A percentile compares a stretch with the other conserved stretches of the same genome.
These are phyloP conservation scores for Lentinus brumalis DNA, from an alignment of 768 basidiomycete species.

Conservation along the genomic window DNA sequence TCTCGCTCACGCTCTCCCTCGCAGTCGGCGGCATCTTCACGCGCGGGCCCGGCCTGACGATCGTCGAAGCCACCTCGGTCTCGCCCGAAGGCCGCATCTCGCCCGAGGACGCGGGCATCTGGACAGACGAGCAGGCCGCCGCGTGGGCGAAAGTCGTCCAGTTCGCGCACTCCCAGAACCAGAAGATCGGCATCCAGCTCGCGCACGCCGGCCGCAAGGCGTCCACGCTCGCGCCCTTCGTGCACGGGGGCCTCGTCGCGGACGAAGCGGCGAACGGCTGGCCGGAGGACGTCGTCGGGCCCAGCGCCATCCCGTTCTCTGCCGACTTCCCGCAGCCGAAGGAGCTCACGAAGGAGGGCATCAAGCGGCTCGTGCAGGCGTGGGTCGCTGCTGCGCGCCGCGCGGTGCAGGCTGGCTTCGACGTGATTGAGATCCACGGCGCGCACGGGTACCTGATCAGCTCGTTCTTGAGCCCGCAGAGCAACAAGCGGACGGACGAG, in stretches of 20 bases:
- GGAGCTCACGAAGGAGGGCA: conserved; percentile 38
- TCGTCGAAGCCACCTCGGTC: conserved; percentile 68
- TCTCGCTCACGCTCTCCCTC: not conserved
- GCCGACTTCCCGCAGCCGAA: conserved; percentile 37
- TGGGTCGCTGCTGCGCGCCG: conserved; percentile 34
- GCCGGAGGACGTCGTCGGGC: conserved; percentile 27
- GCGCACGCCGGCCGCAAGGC: conserved; percentile 77
- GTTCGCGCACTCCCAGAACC: conserved; percentile 67
- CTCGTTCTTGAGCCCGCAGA: conserved; percentile 41
- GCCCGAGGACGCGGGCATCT: conserved; percentile 59
- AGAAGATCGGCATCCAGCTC: conserved; percentile 72
- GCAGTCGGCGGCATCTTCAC: conserved; percentile 51
- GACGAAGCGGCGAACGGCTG: conserved; percentile 42
- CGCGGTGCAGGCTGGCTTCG: conserved; percentile 37
- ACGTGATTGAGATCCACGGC: conserved; percentile 27
- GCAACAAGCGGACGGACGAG: conserved; percentile 45
- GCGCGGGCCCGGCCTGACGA: conserved; percentile 55
- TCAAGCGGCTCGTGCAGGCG: conserved; percentile 40
- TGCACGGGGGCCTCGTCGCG: conserved; percentile 46
- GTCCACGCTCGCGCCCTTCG: conserved; percentile 61
- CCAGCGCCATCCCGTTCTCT: conserved; percentile 40
- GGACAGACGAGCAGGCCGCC: conserved; percentile 59
- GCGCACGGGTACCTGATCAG: conserved; percentile 28
- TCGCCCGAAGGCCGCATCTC: conserved; percentile 59
- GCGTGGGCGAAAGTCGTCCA: conserved; percentile 54